Evolutionary conservation across 2,329 filamentous ascomycete genomes (phyloP), one percentile per base, ranked within the genome.

Genomic region (Ophiocordyceps robertsii): DNA sequence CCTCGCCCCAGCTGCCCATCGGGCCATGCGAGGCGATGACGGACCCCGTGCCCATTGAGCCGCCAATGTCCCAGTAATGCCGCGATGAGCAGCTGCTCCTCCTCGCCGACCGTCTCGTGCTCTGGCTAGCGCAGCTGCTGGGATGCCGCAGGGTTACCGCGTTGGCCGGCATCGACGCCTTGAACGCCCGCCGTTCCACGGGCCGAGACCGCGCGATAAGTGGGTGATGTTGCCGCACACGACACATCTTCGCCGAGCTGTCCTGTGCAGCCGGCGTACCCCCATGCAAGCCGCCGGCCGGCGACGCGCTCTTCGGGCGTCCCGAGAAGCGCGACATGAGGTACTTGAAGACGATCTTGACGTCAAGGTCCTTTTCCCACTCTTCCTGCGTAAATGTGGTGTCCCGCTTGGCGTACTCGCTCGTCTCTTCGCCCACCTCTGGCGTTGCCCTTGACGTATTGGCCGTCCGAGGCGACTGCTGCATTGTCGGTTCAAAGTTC

Each of bases 41-140:
- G 49, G 80, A 84, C 4, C 82, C 82, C 43, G 84, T 89, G 2
- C 84, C 84, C 21, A 87, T 73, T 52, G 80, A 88, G 6, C 79
- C 84, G 24, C 86, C 86, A 49, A 95, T 77, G 59, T 95, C 89
- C 89, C 89, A 95, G 60, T 93, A 95, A 57, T 94, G 86, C 42
- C 87, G 69, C 38, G 80, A 85, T 37, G 84, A 89, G 30, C 77
- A 73, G 49, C 77, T 81, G 52, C 78, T 84, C 41, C 74, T 69
- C 53, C 72, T 70, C 33, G 77, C 80, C 30, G 77, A 85, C 51
- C 81, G 78, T 58, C 82, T 81, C 8, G 85, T 86, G 60, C 85
- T 93, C 63, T 94, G 86, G 56, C 85, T 94, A 4, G 86, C 87
- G 59, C 87, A 94, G 59, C 84, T 93, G 45, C 78, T 65, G 60